phyloP scores from a whole-genome alignment of 169 alveolate genomes.

The Cytauxzoon felis region DNA sequence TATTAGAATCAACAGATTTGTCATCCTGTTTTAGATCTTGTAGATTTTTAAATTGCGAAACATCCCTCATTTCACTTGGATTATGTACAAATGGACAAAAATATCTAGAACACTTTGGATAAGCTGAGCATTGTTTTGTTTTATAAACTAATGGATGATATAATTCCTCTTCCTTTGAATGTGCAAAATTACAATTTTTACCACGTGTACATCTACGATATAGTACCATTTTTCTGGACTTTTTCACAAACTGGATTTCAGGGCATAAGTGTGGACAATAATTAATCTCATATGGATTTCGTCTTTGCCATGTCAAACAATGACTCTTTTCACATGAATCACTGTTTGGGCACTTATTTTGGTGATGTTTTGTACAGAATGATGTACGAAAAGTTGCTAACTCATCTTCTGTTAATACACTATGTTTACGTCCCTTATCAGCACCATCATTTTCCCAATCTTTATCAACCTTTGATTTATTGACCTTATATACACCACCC shows the following conservation, averaged over 20 bases:
- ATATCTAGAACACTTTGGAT: constrained; percentile 78
- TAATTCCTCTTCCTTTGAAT: constrained; percentile 84
- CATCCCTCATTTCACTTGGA: constrained; percentile 52
- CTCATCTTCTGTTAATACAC: constrained; percentile 61
- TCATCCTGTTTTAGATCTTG: constrained; percentile 13
- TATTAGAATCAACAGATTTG: not conserved
- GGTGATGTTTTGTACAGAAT: constrained; percentile 77
- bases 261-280: constrained; percentile 65
- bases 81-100: constrained; percentile 82
- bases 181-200: constrained; percentile 86
- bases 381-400: constrained; percentile 79
- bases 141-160: constrained; percentile 88
- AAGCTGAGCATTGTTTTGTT: constrained; percentile 80
- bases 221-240: constrained; percentile 72
- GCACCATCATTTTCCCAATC: constrained; percentile 1
- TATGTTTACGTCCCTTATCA: constrained; percentile 18
- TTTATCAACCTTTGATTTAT: not conserved
- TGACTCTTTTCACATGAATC: constrained; percentile 83
- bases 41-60: constrained; percentile 7
- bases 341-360: constrained; percentile 72
- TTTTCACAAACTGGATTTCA: constrained; percentile 62
- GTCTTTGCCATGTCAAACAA: constrained; percentile 84
- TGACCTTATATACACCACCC: too few species aligned
- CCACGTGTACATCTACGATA: constrained; percentile 81
- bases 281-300: constrained; percentile 72